Percentiles rank a stretch among this genome's conserved stretches.
These are phyloP conservation scores for Moesziomyces sp. DNA, from an alignment of 1,284 basidiomycete genomes.

Conservation along the genomic window DNA sequence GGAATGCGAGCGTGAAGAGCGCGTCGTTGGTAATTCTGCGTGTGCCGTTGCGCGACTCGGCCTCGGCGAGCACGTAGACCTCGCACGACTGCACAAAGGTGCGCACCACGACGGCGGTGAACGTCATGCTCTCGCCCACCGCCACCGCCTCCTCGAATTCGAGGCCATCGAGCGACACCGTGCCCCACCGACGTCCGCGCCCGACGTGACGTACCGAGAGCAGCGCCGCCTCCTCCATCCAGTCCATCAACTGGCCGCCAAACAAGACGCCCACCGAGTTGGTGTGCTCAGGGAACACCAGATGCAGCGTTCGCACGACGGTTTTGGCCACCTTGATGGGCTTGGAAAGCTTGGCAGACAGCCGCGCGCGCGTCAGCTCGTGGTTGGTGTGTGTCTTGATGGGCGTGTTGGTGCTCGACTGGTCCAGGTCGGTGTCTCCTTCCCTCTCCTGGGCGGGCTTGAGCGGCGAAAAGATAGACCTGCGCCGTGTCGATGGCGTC, in stretches of 20 bases:
- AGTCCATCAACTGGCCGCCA: constrained; percentile 60
- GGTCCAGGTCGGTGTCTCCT: constrained; percentile 39
- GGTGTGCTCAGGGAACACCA: constrained; percentile 60
- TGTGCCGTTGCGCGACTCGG: constrained; percentile 47
- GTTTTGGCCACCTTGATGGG: constrained; percentile 50
- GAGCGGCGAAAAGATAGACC: constrained; percentile 43
- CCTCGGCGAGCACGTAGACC: constrained; percentile 55
- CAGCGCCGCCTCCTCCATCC: constrained; percentile 59
- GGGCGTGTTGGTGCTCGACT: constrained; percentile 27
- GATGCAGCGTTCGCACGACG: constrained; percentile 44
- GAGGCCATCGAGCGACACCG: constrained; percentile 55
- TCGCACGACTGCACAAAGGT: constrained; percentile 52
- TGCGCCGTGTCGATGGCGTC: constrained; percentile 14
- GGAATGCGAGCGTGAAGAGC: constrained; percentile 54
- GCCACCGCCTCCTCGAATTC: constrained; percentile 54
- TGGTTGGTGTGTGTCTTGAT: constrained; percentile 21
- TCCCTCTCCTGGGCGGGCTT: constrained; percentile 42
- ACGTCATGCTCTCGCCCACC: constrained; percentile 53
- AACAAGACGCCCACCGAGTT: constrained; percentile 54
- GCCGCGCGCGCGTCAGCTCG: constrained; percentile 12
- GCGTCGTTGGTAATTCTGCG: constrained; percentile 55
- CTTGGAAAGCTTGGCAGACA: constrained; percentile 27
- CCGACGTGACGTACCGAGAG: constrained; percentile 43
- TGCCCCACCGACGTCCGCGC: constrained; percentile 42
- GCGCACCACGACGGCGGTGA: constrained; percentile 48